These are phyloP conservation scores for Rhodomyrtus psidioides DNA, from an alignment of 441 rosid genomes.

Conservation along the genomic window DNA sequence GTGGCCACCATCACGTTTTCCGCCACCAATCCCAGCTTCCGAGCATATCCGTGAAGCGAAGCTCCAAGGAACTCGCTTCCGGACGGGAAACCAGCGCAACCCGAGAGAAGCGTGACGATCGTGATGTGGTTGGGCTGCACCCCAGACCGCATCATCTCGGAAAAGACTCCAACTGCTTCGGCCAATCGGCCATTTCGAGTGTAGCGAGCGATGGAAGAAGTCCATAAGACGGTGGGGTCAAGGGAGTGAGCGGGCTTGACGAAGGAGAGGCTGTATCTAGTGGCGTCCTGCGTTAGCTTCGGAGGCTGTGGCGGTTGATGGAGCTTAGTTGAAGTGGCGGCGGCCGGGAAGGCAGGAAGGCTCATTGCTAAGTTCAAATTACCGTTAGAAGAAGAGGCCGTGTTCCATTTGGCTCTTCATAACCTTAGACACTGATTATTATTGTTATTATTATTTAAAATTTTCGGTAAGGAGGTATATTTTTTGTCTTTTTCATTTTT, in stretches of 20 bases:
- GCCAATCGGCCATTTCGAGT: conserved; percentile 46
- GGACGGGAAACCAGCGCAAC: conserved; percentile 32
- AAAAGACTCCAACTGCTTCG: conserved; percentile 41
- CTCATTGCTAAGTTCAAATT: neutral
- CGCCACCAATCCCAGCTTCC: conserved; percentile 49
- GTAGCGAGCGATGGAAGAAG: conserved; percentile 53
- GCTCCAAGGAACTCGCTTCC: conserved; percentile 30
- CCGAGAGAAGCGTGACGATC: conserved; percentile 42
- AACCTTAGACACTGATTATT: no score
- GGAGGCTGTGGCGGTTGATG: neutral
- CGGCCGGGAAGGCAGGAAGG: neutral
- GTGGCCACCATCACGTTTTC: conserved; percentile 70
- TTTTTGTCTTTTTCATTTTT: no score
- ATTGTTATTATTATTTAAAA: no score
- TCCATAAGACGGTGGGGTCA: conserved; percentile 46
- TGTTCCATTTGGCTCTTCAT: no score
- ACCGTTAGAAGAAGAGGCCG: neutral
- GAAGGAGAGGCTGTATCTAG: neutral
- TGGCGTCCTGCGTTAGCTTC: neutral
- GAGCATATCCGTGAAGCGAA: conserved; percentile 49
- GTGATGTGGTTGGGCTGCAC: conserved; percentile 66
- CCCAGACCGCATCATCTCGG: conserved; percentile 47
- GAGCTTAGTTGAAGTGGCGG: neutral
- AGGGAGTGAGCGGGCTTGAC: neutral
- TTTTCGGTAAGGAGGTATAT: no score